Percentiles rank a stretch among this genome's conserved stretches.
Conservation (phyloP, 2,329 filamentous ascomycete genomes). For the Cladosporium sp. region DNA sequence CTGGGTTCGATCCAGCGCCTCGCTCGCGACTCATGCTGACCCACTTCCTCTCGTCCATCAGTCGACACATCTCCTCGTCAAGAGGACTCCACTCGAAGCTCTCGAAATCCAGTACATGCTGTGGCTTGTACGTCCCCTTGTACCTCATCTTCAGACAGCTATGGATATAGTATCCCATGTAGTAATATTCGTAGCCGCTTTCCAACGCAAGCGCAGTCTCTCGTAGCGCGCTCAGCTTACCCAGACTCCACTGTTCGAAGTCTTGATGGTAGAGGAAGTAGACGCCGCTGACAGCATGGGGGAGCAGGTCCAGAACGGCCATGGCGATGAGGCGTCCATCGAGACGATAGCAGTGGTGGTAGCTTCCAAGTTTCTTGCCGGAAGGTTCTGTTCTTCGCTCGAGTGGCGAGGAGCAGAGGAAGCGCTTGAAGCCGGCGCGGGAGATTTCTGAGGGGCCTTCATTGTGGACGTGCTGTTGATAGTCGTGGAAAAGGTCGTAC, state of each 20-base stretch:
- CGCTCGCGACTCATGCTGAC: slow-evolving; percentile 44
- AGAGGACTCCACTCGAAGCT: slow-evolving; percentile 34
- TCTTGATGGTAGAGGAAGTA: slow-evolving; percentile 82
- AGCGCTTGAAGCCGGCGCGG: slow-evolving; percentile 64
- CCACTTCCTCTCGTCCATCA: slow-evolving; percentile 59
- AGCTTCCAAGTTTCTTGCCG: slow-evolving; percentile 66
- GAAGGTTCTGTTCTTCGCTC: slow-evolving; percentile 48
- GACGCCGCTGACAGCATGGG: slow-evolving; percentile 74
- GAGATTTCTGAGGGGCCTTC: slow-evolving; percentile 63
- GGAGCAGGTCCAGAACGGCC: slow-evolving; percentile 74
- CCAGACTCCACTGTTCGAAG: slow-evolving; percentile 67
- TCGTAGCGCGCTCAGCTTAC: slow-evolving; percentile 72
- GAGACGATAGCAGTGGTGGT: slow-evolving; percentile 78
- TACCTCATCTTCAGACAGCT: slow-evolving; percentile 80
- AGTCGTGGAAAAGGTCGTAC: slow-evolving; percentile 69
- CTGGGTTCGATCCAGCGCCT: slow-evolving; percentile 4
- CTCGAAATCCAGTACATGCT: slow-evolving; percentile 70
- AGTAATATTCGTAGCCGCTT: slow-evolving; percentile 72
- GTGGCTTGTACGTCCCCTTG: slow-evolving; percentile 76
- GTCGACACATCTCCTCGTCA: slow-evolving; percentile 33
- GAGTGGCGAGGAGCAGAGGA: slow-evolving; percentile 72
- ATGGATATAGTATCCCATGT: slow-evolving; percentile 83
- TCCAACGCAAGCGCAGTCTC: slow-evolving; percentile 72
- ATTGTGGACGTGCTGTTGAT: slow-evolving; percentile 71
- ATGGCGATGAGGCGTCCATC: slow-evolving; percentile 75